These are phyloP conservation scores for Acacia pycnantha DNA, from an alignment of 331 rosid genomes.

Conservation along the genomic window DNA sequence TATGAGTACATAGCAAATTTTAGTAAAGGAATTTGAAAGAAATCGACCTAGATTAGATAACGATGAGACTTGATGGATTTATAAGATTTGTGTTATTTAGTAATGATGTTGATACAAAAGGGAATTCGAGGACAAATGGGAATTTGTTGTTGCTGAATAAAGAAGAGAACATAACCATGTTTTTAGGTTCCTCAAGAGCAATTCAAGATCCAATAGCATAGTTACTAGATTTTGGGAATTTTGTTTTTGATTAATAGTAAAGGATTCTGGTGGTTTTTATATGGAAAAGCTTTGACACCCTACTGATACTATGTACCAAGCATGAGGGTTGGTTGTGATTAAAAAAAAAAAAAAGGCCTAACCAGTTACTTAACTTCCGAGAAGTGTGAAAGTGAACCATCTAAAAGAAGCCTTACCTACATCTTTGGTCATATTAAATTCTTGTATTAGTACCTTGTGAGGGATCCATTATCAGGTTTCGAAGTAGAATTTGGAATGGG, in stretches of 20 bases:
- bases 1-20: no score
- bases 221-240: conserved; percentile 44
- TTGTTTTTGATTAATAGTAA: conserved; percentile 22
- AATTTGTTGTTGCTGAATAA: conserved; percentile 31
- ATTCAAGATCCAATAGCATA: background rate
- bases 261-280: background rate
- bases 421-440: background rate
- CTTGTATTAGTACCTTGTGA: conserved; percentile 12
- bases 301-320: conserved; percentile 33
- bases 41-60: no score
- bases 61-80: no score
- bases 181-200: background rate
- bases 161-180: background rate
- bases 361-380: conserved; percentile 35
- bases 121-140: conserved; percentile 5
- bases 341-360: conserved; percentile 10
- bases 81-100: no score
- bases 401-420: conserved; percentile 21
- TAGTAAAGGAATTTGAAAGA: no score
- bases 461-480: conserved; percentile 15
- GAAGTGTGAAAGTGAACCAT: conserved; percentile 37
- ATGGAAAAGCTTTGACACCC: conserved; percentile 48
- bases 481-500: conserved; percentile 37
- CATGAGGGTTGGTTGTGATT: conserved; percentile 38
- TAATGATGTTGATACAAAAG: no score